A percentile compares a stretch with the other conserved stretches of the same genome.
Evolutionary conservation across 2,329 filamentous ascomycete genomes (phyloP).

Genomic region (Cladophialophora immunda): DNA sequence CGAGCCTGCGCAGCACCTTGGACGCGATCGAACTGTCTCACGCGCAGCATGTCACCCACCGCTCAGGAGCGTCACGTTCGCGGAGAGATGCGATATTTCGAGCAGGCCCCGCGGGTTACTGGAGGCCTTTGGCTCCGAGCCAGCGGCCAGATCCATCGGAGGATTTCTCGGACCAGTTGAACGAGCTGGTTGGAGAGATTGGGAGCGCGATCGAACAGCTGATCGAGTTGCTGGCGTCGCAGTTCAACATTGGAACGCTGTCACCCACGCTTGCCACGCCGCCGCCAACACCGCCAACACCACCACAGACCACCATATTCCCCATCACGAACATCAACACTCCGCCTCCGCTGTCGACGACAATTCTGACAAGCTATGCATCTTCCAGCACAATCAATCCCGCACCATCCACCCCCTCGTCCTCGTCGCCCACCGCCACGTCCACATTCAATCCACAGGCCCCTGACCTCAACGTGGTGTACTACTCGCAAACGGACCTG

Average conservation of each 20-base stretch:
- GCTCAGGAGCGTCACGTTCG: background rate
- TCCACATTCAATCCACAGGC: conserved; percentile 34
- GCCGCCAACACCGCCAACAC: background rate
- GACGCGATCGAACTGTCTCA: conserved; percentile 24
- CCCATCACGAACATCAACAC: conserved; percentile 24
- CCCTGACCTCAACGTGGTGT: conserved; percentile 38
- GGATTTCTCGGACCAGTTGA: conserved; percentile 23
- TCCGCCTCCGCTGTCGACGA: background rate
- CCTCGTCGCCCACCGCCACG: background rate
- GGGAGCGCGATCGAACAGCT: conserved; percentile 24
- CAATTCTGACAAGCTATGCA: background rate
- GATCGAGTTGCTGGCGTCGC: conserved; percentile 21
- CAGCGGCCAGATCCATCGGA: conserved; percentile 19
- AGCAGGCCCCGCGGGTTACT: conserved; percentile 17
- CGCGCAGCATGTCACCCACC: conserved; percentile 16
- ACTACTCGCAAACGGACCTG: conserved; percentile 42
- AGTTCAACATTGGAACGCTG: conserved; percentile 20
- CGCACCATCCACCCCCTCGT: background rate
- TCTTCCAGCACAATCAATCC: background rate
- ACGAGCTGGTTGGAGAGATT: conserved; percentile 18
- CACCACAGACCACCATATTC: conserved; percentile 14
- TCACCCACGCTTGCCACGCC: background rate
- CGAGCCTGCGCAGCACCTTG: conserved; percentile 18
- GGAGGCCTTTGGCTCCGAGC: conserved; percentile 17
- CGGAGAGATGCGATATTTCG: conserved; percentile 17